These are phyloP conservation scores for Trypanosomatidae sp. DNA, from an alignment of 208 protist species.

Conservation along the genomic window DNA sequence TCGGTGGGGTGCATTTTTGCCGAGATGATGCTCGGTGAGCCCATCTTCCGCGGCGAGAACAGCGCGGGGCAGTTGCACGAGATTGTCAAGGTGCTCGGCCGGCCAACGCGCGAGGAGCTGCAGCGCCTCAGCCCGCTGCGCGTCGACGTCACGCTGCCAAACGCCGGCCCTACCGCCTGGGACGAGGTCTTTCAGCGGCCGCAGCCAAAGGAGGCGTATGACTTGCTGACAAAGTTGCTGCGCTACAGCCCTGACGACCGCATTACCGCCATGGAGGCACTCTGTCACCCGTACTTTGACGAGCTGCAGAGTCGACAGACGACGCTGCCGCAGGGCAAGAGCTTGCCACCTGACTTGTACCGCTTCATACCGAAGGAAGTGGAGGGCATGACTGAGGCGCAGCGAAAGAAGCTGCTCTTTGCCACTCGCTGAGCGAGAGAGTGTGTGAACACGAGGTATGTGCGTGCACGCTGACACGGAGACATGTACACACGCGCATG, in stretches of 20 bases:
- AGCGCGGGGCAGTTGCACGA: constrained; percentile 97
- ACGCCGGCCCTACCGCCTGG: constrained; percentile 43
- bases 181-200: constrained; percentile 34
- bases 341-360: constrained; percentile 55
- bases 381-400: constrained; percentile 38
- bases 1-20: constrained; percentile 99
- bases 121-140: constrained; percentile 44
- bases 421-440: no score
- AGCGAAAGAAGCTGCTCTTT: constrained; percentile 45
- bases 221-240: constrained; percentile 91
- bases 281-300: constrained; percentile 97
- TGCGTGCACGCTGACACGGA: no score
- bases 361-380: constrained; percentile 48
- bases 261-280: constrained; percentile 76
- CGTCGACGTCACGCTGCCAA: constrained; percentile 27
- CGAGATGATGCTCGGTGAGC: constrained; percentile 98
- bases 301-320: constrained; percentile 82
- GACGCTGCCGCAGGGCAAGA: constrained; percentile 58
- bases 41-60: constrained; percentile 98
- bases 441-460: no score
- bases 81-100: constrained; percentile 95
- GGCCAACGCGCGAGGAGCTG: constrained; percentile 68
- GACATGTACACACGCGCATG: no score
- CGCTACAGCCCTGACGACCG: constrained; percentile 90
- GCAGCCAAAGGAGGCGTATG: constrained; percentile 68